Percentiles rank a stretch among this genome's conserved stretches.
phyloP scores from a whole-genome alignment of 2,329 filamentous ascomycete genomes.

The Cladobotryum mycophilum region DNA sequence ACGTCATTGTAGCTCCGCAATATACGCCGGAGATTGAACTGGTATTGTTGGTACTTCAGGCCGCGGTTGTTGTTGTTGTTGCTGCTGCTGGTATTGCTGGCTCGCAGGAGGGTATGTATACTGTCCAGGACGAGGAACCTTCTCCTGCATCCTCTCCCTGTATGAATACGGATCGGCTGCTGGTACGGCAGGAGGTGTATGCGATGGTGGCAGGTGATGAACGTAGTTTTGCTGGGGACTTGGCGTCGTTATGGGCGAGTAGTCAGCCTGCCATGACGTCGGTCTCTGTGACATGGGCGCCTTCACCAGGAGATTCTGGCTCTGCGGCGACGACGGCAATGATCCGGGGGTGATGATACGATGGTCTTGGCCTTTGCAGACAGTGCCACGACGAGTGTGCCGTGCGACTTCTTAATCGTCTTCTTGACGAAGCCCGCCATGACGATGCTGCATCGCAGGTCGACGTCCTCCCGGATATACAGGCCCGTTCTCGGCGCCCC shows the following conservation, averaged over 20 bases:
- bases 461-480: slow-evolving; percentile 79
- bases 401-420: slow-evolving; percentile 72
- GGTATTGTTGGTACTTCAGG: no score
- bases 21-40: not conserved
- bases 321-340: not conserved
- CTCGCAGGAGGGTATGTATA: not conserved
- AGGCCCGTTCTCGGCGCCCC: slow-evolving; percentile 61
- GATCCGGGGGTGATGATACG: not conserved
- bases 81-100: no score
- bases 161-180: no score
- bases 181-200: no score
- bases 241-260: no score
- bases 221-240: not conserved
- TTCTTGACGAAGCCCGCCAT: slow-evolving; percentile 73
- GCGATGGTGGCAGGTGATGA: not conserved
- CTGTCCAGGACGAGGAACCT: not conserved
- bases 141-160: no score
- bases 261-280: slow-evolving; percentile 2
- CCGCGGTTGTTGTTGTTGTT: no score
- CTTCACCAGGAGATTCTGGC: not conserved
- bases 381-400: slow-evolving; percentile 61
- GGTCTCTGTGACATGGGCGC: slow-evolving; percentile 4
- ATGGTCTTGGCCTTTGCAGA: slow-evolving; percentile 23
- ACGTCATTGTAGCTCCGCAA: not conserved
- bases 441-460: slow-evolving; percentile 71